Conservation (phyloP, 108 stramenopile species). For the Bacterosira constricta region DNA sequence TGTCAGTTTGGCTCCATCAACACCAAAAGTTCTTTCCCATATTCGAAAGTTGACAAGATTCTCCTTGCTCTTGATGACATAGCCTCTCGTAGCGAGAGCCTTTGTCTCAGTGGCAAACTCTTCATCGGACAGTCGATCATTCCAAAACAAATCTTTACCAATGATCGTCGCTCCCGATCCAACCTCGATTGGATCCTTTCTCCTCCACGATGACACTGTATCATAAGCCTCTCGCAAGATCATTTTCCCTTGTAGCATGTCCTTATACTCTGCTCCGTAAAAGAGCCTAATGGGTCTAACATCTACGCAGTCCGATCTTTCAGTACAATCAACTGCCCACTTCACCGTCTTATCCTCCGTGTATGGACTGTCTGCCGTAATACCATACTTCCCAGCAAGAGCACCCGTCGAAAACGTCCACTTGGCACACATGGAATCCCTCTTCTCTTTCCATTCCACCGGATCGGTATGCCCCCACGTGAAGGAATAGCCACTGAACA, state of each 20-base stretch:
- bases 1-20: constrained; percentile 21
- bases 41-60: constrained; percentile 42
- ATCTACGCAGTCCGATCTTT: constrained; percentile 42
- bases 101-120: constrained; percentile 23
- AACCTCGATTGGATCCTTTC: constrained; percentile 69
- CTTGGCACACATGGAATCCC: constrained; percentile 55
- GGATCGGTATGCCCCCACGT: constrained; percentile 50
- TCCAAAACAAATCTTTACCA: constrained; percentile 51
- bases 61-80: constrained; percentile 38
- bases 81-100: constrained; percentile 20
- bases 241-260: constrained; percentile 55
- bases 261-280: constrained; percentile 17
- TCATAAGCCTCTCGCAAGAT: constrained; percentile 60
- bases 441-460: constrained; percentile 52
- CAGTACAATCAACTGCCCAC: constrained; percentile 46
- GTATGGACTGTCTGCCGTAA: constrained; percentile 49
- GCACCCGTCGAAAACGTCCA: constrained; percentile 60
- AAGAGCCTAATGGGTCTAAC: constrained; percentile 30
- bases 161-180: constrained; percentile 59
- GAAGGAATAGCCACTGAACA: constrained; percentile 71
- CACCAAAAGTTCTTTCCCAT: constrained; percentile 35
- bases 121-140: constrained; percentile 31
- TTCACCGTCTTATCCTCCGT: constrained; percentile 33
- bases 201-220: constrained; percentile 61
- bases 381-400: constrained; percentile 44